Base-by-base conservation (phyloP, 345 rosid species). In the Noccaea bulbosa region DNA sequence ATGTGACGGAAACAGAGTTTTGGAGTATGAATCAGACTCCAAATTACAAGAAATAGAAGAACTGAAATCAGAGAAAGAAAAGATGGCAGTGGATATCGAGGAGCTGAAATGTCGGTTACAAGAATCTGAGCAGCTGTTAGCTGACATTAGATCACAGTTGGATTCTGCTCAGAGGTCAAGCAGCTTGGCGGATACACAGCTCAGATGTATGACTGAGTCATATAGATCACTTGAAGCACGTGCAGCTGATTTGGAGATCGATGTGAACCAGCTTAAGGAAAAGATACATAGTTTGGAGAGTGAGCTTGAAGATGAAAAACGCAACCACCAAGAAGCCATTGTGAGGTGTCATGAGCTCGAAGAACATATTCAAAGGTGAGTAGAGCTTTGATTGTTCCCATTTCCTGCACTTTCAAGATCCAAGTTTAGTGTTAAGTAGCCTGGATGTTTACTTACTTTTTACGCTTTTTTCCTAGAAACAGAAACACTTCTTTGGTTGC, bases 181-280 rank as follows among this genome's bases (percentile, higher is more conserved):
- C 79, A 83, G 82, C 77, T 81, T 93, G 83, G 85, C 96, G 11
- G 97, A 91, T 70, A 93, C 93, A 2, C 98, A 93, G 70, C 83
- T 91, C 46, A 93, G 89, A 81, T 93, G 98, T 65, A 91, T 93
- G 98, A 84, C 87, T 35, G 98, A 89, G 86, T 93, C 98, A 20
- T 93, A 93, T 73, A 85, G 96, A 75, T 80, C 88, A 24, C 93
- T 93, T 65, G 98, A 93, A 84, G 71, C 83, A 61, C 95, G 81
- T 46, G 87, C 95, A 55, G 81, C 80, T 62, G 88, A 85, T 72
- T 67, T 91, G 51, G 97, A 86, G 80, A 77, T 82, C 8, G 90
- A 87, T 70, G 85, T 86, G 56, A 87, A 83, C 77, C 84, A 81
- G 78, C 88, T 93, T 66, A 84, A 40, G 65, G 79, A 73, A 55